Conservation (phyloP, 371 early-diverging fungal genomes). For the Apophysomyces sp. region DNA sequence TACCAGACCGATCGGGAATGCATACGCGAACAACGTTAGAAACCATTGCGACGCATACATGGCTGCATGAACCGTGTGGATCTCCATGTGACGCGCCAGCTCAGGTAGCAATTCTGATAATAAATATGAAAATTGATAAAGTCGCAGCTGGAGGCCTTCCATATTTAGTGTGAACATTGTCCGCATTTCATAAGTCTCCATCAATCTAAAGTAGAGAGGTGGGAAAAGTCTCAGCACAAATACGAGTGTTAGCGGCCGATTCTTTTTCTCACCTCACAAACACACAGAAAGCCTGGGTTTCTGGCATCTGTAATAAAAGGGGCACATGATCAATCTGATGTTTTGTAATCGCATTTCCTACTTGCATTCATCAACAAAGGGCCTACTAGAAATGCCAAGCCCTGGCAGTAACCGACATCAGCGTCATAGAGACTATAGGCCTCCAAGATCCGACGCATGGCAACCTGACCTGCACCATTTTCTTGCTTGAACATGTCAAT, state of each 20-base stretch:
- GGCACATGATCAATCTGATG: neutral
- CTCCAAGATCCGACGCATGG: constrained; percentile 78
- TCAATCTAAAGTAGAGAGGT: constrained; percentile 46
- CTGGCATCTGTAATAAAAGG: constrained; percentile 69
- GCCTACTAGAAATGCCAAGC: constrained; percentile 89
- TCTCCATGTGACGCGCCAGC: constrained; percentile 68
- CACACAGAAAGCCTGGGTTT: constrained; percentile 89
- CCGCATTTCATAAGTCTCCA: constrained; percentile 90
- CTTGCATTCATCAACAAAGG: constrained; percentile 84
- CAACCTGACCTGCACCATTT: constrained; percentile 81
- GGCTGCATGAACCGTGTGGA: constrained; percentile 74
- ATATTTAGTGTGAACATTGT: constrained; percentile 81
- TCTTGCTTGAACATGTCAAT: constrained; percentile 82
- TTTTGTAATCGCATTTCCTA: neutral
- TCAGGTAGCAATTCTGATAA: constrained; percentile 79
- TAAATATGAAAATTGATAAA: constrained; percentile 83
- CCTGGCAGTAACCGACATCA: constrained; percentile 95
- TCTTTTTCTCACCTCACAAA: constrained; percentile 62
- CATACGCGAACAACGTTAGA: constrained; percentile 87
- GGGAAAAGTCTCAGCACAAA: neutral
- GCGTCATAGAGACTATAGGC: constrained; percentile 89
- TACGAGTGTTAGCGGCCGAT: neutral
- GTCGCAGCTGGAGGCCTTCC: constrained; percentile 81
- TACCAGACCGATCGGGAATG: constrained; percentile 76
- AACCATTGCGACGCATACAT: constrained; percentile 97